Conservation (phyloP, 805 yeast genomes). For the Kodamaea restingae region DNA sequence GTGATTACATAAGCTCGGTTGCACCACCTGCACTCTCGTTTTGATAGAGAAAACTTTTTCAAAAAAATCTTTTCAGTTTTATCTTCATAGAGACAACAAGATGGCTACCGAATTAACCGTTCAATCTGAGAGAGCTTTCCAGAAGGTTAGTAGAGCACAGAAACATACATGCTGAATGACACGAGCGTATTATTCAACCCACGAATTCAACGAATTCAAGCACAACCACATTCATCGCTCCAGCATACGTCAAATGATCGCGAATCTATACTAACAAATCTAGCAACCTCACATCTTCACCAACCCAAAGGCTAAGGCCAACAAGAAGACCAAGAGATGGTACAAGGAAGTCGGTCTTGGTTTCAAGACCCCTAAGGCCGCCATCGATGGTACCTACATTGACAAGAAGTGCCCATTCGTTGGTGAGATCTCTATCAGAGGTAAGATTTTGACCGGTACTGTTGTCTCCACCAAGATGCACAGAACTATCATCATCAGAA, state of each 20-base stretch:
- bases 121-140: slow-evolving; percentile 99
- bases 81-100: slow-evolving; percentile 29
- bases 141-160: slow-evolving; percentile 74
- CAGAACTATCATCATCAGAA: slow-evolving; percentile 99
- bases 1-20: background rate
- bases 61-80: slow-evolving; percentile 13
- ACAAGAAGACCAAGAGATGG: slow-evolving; percentile 99
- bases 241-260: too few species aligned
- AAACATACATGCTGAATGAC: background rate
- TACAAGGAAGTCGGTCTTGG: slow-evolving; percentile 99
- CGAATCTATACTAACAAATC: slow-evolving; percentile 33
- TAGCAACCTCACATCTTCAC: slow-evolving; percentile 99
- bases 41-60: slow-evolving; percentile 7
- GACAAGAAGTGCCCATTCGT: slow-evolving; percentile 99
- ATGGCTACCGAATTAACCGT: slow-evolving; percentile 99
- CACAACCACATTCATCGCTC: too few species aligned
- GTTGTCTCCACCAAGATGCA: slow-evolving; percentile 99
- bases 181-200: background rate
- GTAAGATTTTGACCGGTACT: slow-evolving; percentile 98
- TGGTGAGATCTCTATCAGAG: slow-evolving; percentile 97
- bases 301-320: slow-evolving; percentile 99
- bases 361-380: slow-evolving; percentile 99
- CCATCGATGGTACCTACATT: slow-evolving; percentile 97
- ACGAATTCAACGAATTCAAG: too few species aligned
- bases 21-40: slow-evolving; percentile 2